Evolutionary conservation across 2,329 filamentous ascomycete genomes (phyloP), one percentile per base, ranked within the genome.

Genomic region (Diaporthe destruens): DNA sequence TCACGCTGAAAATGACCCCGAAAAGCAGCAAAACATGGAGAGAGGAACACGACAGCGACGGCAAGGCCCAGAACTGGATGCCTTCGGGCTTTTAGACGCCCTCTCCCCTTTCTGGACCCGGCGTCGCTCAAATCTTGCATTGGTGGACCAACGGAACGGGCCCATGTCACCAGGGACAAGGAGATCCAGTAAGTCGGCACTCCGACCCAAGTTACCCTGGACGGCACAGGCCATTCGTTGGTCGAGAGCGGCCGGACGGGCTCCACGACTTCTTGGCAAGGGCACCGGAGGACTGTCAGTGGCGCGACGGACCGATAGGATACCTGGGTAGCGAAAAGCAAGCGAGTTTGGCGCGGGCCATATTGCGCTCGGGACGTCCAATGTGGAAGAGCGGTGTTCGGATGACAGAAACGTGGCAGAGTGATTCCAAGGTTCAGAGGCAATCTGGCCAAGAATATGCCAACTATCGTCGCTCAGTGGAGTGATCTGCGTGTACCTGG

Each of bases 1-100:
- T 69, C 67, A 59, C 55, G 39, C 55, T 61, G 55, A n/a, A 59
- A 70, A 39, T 42, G 56, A 63, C 44, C 44, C 67, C 32, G 42
- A 44, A 69, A 69, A 69, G 67, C 67, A 70, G 61, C 61, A 61
- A 61, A 70, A 61, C 54, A 61, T 70, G 44, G 23, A 69, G 67
- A 70, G 67, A 32, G 20, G 32, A 57, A 59, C 14, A 23, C 7
- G 29, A 23, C 53, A 47, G 59, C 25, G 14, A 12, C 39, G 6
- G 42, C 61, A 36, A n/a, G 61, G 55, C 44, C 67, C 55, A 53
- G 44, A 61, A 53, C 47, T 70, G 67, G 67, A 55, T 70, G 67
- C 55, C 67, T 42, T 54, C 67, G n/a, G 55, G 67, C 57, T 70
- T 70, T 70, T 70, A 70, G 67, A 70, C 67, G 67, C 67, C 44